Evolutionary conservation across 495 filamentous ascomycete genomes (phyloP).

Genomic region (Daldinia grandis): DNA sequence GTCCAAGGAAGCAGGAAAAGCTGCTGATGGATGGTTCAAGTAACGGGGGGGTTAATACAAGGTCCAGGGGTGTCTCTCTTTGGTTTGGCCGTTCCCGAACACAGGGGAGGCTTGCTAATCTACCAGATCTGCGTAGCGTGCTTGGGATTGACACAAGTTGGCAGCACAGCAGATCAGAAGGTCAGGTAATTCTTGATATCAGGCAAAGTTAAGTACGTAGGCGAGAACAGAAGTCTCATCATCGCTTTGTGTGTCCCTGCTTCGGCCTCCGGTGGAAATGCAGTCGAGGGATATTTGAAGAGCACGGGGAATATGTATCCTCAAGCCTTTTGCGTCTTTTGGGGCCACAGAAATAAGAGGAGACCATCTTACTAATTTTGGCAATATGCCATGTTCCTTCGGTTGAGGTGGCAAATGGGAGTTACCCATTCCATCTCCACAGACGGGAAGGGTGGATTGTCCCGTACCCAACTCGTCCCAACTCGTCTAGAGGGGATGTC

Average conservation of each 20-base stretch:
- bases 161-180: conserved; percentile 31
- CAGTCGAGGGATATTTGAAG: conserved; percentile 29
- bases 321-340: conserved; percentile 10
- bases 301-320: conserved; percentile 35
- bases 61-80: conserved; percentile 26
- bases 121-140: conserved; percentile 27
- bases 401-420: conserved; percentile 36
- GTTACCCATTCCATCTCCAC: conserved; percentile 31
- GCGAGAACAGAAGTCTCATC: conserved; percentile 7
- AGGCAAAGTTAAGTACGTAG: conserved; percentile 25
- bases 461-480: conserved; percentile 36
- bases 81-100: conserved; percentile 36
- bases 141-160: conserved; percentile 36
- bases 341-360: conserved; percentile 27
- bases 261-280: conserved; percentile 24
- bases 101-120: conserved; percentile 20
- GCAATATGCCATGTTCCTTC: conserved; percentile 39
- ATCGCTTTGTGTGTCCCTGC: conserved; percentile 32
- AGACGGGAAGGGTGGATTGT: conserved; percentile 41
- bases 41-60: conserved; percentile 32
- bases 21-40: conserved; percentile 41
- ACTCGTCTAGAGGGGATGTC: conserved; percentile 26
- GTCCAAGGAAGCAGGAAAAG: neutral
- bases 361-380: conserved; percentile 41
- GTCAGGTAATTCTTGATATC: conserved; percentile 18